phyloP scores from a whole-genome alignment of 225 moss, liverwort and hornwort genomes.

The Marchantia polymorpha region DNA sequence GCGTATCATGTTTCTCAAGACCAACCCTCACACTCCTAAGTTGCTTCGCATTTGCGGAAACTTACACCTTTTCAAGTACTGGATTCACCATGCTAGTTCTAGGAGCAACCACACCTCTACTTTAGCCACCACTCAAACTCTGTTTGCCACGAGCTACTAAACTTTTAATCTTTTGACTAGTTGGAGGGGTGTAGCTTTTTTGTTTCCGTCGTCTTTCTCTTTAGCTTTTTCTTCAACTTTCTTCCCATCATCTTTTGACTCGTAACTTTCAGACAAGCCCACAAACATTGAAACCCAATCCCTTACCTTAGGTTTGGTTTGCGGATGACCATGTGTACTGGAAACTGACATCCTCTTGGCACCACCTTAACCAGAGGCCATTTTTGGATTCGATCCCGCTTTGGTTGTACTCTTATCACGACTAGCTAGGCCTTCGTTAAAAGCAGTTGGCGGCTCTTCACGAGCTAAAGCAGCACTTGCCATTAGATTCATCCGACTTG shows the following conservation, averaged over 20 bases:
- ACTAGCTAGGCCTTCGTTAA: constrained; percentile 34
- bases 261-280: constrained; percentile 74
- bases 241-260: constrained; percentile 66
- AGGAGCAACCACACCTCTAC: constrained; percentile 66
- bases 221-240: constrained; percentile 73
- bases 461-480: constrained; percentile 60
- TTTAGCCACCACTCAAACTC: constrained; percentile 48
- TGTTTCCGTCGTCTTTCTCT: constrained; percentile 65
- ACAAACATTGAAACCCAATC: constrained; percentile 53
- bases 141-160: constrained; percentile 52
- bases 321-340: constrained; percentile 36
- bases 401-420: constrained; percentile 44
- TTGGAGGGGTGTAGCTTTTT: constrained; percentile 44
- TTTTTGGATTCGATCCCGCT: constrained; percentile 50
- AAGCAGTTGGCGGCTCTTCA: constrained; percentile 54
- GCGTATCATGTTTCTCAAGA: constrained; percentile 61
- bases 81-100: constrained; percentile 56
- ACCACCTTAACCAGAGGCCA: constrained; percentile 50
- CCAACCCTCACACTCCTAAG: constrained; percentile 63
- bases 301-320: constrained; percentile 47
- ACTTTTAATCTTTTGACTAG: constrained; percentile 61
- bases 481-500: constrained; percentile 60
- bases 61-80: constrained; percentile 64
- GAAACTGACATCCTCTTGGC: constrained; percentile 56
- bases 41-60: constrained; percentile 62